A percentile compares a stretch with the other conserved stretches of the same genome.
phyloP scores from a whole-genome alignment of 495 filamentous ascomycete genomes.

The Platismatia glauca region DNA sequence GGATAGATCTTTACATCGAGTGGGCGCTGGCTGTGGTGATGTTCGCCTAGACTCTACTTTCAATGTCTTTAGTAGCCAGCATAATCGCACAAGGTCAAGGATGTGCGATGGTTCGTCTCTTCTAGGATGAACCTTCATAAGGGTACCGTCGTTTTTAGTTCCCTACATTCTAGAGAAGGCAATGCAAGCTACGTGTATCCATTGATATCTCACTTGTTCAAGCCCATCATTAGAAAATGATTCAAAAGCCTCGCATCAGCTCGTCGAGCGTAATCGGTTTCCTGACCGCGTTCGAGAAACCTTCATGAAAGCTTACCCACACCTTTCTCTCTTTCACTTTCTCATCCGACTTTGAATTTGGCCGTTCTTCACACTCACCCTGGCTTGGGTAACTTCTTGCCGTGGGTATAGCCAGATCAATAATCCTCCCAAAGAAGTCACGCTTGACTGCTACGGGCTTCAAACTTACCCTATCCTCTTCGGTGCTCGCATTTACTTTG shows the following conservation, averaged over 20 bases:
- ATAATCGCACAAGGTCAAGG: neutral
- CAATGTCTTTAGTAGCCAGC: neutral
- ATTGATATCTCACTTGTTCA: neutral
- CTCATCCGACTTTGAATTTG: slow-evolving; percentile 19
- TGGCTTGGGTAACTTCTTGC: slow-evolving; percentile 33
- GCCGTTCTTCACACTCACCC: slow-evolving; percentile 12
- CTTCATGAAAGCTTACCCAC: slow-evolving; percentile 93
- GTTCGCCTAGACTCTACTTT: neutral
- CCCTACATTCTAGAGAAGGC: neutral
- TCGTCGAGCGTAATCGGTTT: slow-evolving; percentile 86
- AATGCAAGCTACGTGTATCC: neutral
- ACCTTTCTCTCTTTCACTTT: slow-evolving; percentile 49
- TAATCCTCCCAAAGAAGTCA: slow-evolving; percentile 82
- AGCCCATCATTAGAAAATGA: neutral
- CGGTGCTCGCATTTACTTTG: slow-evolving; percentile 31
- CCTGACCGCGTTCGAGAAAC: slow-evolving; percentile 90
- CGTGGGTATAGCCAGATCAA: slow-evolving; percentile 39
- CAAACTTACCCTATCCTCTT: slow-evolving; percentile 24
- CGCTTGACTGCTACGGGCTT: slow-evolving; percentile 49
- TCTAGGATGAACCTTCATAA: neutral
- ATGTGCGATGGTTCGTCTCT: neutral
- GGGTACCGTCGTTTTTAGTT: neutral
- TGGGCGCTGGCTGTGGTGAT: neutral
- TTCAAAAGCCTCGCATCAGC: slow-evolving; percentile 55
- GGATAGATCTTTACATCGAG: neutral